A percentile compares a stretch with the other conserved stretches of the same genome.
phyloP scores from a whole-genome alignment of 1,284 basidiomycete species.

The Heterobasidion irregulare region DNA sequence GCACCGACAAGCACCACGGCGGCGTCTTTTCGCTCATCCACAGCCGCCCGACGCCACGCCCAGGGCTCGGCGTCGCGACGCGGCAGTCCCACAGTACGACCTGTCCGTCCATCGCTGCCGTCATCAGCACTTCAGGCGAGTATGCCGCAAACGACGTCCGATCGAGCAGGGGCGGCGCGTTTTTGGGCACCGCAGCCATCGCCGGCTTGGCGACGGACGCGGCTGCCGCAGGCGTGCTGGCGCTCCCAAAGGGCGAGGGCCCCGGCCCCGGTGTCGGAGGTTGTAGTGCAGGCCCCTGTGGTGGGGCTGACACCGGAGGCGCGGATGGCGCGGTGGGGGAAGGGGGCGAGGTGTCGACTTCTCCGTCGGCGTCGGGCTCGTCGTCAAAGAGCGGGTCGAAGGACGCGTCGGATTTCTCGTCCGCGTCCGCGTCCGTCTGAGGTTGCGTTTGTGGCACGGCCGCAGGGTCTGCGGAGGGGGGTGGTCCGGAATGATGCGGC shows the following conservation, averaged over 20 bases:
- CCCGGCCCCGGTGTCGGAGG: background rate
- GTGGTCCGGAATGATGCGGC: background rate
- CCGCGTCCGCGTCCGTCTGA: constrained; percentile 23
- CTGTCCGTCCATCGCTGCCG: constrained; percentile 88
- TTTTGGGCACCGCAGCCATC: constrained; percentile 38
- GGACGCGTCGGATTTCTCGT: constrained; percentile 67
- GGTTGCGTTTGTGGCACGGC: background rate
- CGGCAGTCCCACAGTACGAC: constrained; percentile 88
- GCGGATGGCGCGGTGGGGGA: constrained; percentile 7
- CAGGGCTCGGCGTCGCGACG: constrained; percentile 38
- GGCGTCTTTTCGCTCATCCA: constrained; percentile 87
- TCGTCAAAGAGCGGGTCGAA: constrained; percentile 79
- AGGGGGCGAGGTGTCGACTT: constrained; percentile 19
- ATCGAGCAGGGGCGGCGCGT: constrained; percentile 66
- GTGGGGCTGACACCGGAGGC: background rate
- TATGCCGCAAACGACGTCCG: constrained; percentile 51
- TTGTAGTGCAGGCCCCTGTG: background rate
- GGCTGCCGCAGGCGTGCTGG: background rate
- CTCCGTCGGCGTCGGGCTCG: constrained; percentile 51
- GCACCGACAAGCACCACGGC: constrained; percentile 91
- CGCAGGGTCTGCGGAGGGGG: background rate
- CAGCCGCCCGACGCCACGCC: constrained; percentile 73
- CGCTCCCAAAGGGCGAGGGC: constrained; percentile 3
- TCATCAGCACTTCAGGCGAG: constrained; percentile 83
- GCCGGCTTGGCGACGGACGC: constrained; percentile 5